Conservation (phyloP, 345 rosid genomes). For the Triadica sebifera region DNA sequence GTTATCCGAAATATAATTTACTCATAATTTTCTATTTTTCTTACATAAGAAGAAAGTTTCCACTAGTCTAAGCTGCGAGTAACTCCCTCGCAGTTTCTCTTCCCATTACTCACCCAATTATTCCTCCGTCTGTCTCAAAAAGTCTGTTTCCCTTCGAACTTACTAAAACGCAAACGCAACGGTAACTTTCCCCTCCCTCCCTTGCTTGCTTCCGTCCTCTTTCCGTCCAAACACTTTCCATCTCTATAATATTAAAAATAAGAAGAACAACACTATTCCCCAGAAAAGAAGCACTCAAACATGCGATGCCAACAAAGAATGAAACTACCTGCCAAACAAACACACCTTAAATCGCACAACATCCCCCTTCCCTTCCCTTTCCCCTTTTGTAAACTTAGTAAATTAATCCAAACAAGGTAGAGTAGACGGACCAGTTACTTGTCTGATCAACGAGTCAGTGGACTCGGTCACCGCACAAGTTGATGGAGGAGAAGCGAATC, state of each 20-base stretch:
- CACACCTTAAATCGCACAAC: no score
- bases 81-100: not conserved
- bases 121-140: no score
- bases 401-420: not conserved
- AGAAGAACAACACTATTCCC: not conserved
- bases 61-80: no score
- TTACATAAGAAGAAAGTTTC: no score
- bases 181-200: not conserved
- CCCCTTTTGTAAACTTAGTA: no score
- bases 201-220: not conserved
- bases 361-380: no score
- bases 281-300: not conserved
- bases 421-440: not conserved
- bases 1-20: no score
- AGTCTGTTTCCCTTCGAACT: not conserved
- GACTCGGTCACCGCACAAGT: constrained; percentile 1
- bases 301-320: constrained; percentile 5
- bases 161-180: not conserved
- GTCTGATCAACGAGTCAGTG: no score
- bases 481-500: constrained; percentile 52
- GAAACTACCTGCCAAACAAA: not conserved
- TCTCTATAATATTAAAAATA: not conserved
- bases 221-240: not conserved
- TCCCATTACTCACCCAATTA: not conserved
- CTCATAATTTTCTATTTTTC: no score